Percentiles rank a stretch among this genome's conserved stretches.
phyloP scores from a whole-genome alignment of 805 yeast species.

The Candida sithepensis region DNA sequence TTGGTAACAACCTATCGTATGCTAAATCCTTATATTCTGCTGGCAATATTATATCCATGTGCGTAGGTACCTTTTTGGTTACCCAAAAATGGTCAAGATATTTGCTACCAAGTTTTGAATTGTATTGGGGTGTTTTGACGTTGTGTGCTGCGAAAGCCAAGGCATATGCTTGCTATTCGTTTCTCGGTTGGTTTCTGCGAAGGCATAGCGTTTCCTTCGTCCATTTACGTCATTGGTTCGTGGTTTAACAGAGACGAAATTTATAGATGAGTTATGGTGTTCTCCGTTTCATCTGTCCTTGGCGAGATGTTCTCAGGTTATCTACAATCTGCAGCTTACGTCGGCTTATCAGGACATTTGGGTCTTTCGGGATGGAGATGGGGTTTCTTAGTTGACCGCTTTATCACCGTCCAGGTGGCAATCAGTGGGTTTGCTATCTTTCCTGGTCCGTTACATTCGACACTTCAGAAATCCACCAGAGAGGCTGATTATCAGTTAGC shows the following conservation, averaged over 20 bases:
- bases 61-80: slow-evolving; percentile 20
- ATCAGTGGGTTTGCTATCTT: slow-evolving; percentile 52
- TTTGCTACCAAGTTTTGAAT: slow-evolving; percentile 23
- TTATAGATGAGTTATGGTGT: slow-evolving; percentile 38
- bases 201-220: slow-evolving; percentile 40
- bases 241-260: slow-evolving; percentile 44
- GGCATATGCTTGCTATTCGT: slow-evolving; percentile 40
- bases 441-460: slow-evolving; percentile 44
- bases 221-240: slow-evolving; percentile 36
- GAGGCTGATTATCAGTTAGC: slow-evolving; percentile 33
- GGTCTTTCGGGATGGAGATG: slow-evolving; percentile 65
- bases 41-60: slow-evolving; percentile 28
- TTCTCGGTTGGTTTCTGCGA: slow-evolving; percentile 43
- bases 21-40: slow-evolving; percentile 37
- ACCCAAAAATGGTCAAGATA: slow-evolving; percentile 24
- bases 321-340: slow-evolving; percentile 40
- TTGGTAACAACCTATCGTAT: slow-evolving; percentile 40
- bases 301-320: slow-evolving; percentile 45
- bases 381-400: slow-evolving; percentile 62
- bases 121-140: slow-evolving; percentile 28
- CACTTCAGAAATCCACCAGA: slow-evolving; percentile 16
- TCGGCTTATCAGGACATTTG: slow-evolving; percentile 36
- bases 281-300: slow-evolving; percentile 35
- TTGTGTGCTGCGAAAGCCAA: slow-evolving; percentile 24
- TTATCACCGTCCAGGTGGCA: slow-evolving; percentile 55